phyloP scores from a whole-genome alignment of 2,329 filamentous ascomycete species.

The Scedosporium dehoogii region DNA sequence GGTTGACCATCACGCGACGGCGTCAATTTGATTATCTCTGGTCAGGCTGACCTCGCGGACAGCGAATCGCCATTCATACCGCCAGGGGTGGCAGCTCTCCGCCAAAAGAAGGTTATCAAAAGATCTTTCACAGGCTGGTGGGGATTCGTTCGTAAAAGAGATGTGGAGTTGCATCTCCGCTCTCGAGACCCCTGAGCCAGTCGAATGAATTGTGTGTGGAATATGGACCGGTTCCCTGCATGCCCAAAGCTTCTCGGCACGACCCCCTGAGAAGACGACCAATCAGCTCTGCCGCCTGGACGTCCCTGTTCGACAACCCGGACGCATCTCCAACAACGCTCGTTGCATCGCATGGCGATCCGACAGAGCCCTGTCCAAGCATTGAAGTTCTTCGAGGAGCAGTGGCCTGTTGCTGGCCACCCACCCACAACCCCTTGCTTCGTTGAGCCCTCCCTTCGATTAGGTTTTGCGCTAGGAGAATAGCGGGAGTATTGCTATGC shows the following conservation, averaged over 20 bases:
- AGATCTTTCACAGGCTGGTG: neutral
- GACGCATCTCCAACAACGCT: slow-evolving; percentile 3
- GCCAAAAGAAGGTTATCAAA: neutral
- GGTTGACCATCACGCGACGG: neutral
- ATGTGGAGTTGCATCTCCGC: neutral
- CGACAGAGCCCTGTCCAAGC: neutral
- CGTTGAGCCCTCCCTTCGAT: neutral
- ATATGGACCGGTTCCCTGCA: neutral
- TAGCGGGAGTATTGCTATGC: too few species aligned
- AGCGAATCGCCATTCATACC: neutral
- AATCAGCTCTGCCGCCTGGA: neutral
- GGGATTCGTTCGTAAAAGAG: neutral
- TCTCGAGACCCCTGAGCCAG: neutral
- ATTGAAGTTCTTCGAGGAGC: neutral
- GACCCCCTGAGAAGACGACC: neutral
- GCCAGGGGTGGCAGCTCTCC: neutral
- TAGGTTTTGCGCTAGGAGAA: too few species aligned
- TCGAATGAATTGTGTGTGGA: neutral
- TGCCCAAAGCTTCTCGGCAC: neutral
- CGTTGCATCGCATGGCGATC: slow-evolving; percentile 7
- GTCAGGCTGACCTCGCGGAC: neutral
- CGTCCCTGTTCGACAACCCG: neutral
- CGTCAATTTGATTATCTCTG: too few species aligned
- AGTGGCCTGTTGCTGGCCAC: too few species aligned
- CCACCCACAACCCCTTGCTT: too few species aligned